phyloP scores from a whole-genome alignment of 495 filamentous ascomycete species.

The Podospora tetraspora region DNA sequence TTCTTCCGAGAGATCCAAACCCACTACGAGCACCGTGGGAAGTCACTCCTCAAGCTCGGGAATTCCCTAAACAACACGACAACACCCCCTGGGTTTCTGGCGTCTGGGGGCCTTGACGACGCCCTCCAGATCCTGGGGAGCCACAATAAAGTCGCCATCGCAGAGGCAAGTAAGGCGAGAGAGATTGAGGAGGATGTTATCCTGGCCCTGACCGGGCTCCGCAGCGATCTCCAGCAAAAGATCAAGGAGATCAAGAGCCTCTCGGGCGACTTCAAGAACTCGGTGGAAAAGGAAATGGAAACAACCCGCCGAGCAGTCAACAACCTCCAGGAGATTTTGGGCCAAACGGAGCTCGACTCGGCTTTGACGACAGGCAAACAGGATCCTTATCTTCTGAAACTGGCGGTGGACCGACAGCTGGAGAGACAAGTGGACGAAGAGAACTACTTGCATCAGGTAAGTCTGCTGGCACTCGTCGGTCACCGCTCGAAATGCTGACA shows the following conservation, averaged over 20 bases:
- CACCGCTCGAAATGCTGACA: not conserved
- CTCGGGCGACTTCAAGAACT: slow-evolving; percentile 90
- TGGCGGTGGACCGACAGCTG: slow-evolving; percentile 80
- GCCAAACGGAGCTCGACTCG: slow-evolving; percentile 69
- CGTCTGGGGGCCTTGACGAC: slow-evolving; percentile 77
- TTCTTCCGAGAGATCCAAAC: slow-evolving; percentile 92
- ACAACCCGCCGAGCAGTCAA: slow-evolving; percentile 64
- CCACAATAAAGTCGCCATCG: slow-evolving; percentile 76
- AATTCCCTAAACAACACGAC: slow-evolving; percentile 77
- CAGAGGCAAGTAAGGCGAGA: slow-evolving; percentile 79
- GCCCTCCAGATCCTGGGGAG: slow-evolving; percentile 72
- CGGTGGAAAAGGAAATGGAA: slow-evolving; percentile 75
- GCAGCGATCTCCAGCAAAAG: slow-evolving; percentile 87
- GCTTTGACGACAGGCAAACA: slow-evolving; percentile 71
- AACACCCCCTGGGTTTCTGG: slow-evolving; percentile 64
- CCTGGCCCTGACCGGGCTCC: slow-evolving; percentile 72
- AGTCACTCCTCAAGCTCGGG: slow-evolving; percentile 74
- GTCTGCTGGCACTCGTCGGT: slow-evolving; percentile 14
- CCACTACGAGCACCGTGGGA: slow-evolving; percentile 81
- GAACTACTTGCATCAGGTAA: slow-evolving; percentile 89
- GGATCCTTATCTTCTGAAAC: slow-evolving; percentile 81
- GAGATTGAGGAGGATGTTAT: slow-evolving; percentile 91
- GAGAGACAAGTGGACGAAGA: slow-evolving; percentile 94
- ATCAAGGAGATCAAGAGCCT: slow-evolving; percentile 96
- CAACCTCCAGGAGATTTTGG: slow-evolving; percentile 72